Conservation (phyloP, 1,284 basidiomycete species). For the Rhodotorula sp. region DNA sequence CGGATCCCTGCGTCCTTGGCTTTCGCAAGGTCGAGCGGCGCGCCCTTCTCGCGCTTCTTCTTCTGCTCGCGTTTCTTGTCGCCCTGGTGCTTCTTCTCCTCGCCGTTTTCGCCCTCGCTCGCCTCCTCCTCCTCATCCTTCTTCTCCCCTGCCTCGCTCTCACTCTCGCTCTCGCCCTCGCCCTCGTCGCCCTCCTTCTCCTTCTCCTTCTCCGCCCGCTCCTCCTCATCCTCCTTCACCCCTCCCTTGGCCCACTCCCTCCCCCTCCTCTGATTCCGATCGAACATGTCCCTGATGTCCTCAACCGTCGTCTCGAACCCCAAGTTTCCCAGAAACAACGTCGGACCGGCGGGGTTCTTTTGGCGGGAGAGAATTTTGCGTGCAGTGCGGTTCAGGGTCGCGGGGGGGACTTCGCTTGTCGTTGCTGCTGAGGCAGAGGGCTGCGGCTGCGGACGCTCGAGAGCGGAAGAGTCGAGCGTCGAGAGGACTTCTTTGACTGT, state of each 20-base stretch:
- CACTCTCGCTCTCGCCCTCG: conserved; percentile 19
- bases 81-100: conserved; percentile 3
- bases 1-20: conserved; percentile 63
- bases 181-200: conserved; percentile 33
- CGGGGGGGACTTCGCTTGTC: conserved; percentile 38
- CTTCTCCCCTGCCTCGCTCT: too few species aligned
- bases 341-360: conserved; percentile 76
- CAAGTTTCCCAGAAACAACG: conserved; percentile 84
- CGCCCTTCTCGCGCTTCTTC: conserved; percentile 7
- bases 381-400: conserved; percentile 61
- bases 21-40: conserved; percentile 26
- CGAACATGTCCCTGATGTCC: conserved; percentile 68
- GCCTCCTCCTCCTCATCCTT: conserved; percentile 30
- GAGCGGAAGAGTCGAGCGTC: conserved; percentile 19
- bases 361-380: conserved; percentile 77
- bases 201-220: conserved; percentile 41
- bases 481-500: conserved; percentile 11
- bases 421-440: conserved; percentile 49
- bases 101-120: conserved; percentile 10
- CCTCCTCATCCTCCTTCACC: conserved; percentile 25
- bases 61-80: conserved; percentile 7
- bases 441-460: conserved; percentile 32
- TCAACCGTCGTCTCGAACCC: conserved; percentile 56
- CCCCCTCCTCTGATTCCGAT: conserved; percentile 57
- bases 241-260: conserved; percentile 39